Conservation (phyloP, 768 basidiomycete species). For the Lyophyllum decastes region DNA sequence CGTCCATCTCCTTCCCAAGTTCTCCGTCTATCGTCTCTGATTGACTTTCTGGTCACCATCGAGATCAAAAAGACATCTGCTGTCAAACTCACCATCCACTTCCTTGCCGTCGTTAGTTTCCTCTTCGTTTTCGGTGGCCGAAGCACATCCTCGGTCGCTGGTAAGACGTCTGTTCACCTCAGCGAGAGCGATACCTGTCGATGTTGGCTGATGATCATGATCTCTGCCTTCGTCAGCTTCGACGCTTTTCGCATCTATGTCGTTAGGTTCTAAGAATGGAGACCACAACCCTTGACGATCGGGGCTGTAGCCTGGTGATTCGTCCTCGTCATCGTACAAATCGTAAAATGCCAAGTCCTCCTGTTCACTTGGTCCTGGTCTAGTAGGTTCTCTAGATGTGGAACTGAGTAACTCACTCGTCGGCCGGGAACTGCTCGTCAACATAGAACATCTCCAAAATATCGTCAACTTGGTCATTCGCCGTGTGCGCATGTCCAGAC, state of each 20-base stretch:
- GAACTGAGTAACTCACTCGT: background rate
- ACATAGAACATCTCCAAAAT: conserved; percentile 3
- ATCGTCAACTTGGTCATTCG: conserved; percentile 1
- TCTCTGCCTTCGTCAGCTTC: background rate
- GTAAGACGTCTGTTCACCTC: background rate
- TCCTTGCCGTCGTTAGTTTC: background rate
- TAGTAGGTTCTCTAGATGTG: background rate
- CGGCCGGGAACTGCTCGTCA: background rate
- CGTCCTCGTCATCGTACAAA: background rate
- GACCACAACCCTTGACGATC: background rate
- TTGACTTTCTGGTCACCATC: background rate
- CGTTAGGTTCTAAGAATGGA: background rate
- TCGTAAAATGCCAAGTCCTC: conserved; percentile 8
- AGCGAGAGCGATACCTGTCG: background rate
- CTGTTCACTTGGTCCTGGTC: background rate
- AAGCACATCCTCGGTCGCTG: background rate
- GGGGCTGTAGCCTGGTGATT: background rate
- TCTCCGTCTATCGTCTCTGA: background rate
- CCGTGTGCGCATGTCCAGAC: background rate
- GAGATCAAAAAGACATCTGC: background rate
- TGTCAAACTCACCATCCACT: background rate
- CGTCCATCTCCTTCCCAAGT: background rate
- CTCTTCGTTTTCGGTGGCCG: background rate
- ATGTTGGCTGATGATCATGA: background rate
- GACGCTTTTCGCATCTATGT: background rate